A percentile compares a stretch with the other conserved stretches of the same genome.
Evolutionary conservation across 83 land plant genomes (phyloP).

Genomic region (Isoetes engelmannii): DNA sequence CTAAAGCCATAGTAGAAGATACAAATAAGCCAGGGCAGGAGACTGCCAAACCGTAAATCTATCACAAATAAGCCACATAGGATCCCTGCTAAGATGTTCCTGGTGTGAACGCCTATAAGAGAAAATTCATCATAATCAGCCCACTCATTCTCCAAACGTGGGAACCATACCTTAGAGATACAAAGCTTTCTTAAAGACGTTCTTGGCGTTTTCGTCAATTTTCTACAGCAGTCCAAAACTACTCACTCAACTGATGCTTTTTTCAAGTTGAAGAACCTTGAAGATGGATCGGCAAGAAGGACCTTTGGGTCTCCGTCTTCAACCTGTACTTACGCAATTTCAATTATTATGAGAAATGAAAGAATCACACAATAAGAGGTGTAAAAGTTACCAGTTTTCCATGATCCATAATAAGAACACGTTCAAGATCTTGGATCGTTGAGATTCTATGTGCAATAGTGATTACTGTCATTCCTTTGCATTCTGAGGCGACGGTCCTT

Average conservation of each 20-base stretch:
- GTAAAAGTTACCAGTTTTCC: conserved; percentile 62
- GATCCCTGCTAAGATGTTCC: too few relatives aligned
- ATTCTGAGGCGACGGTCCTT: conserved; percentile 57
- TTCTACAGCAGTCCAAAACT: too few relatives aligned
- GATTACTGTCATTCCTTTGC: conserved; percentile 69
- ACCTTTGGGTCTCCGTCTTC: conserved; percentile 73
- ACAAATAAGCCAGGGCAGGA: too few relatives aligned
- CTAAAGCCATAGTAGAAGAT: too few relatives aligned
- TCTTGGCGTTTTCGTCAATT: too few relatives aligned
- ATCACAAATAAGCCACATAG: too few relatives aligned
- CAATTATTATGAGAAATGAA: background rate
- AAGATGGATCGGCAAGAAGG: conserved; percentile 44
- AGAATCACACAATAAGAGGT: background rate
- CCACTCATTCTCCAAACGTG: too few relatives aligned
- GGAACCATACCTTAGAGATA: too few relatives aligned
- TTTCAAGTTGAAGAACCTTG: conserved; percentile 64
- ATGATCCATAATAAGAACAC: conserved; percentile 64
- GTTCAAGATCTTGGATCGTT: conserved; percentile 57
- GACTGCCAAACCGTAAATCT: too few relatives aligned
- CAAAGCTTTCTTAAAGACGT: too few relatives aligned
- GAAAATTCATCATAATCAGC: too few relatives aligned
- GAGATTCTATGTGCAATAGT: conserved; percentile 93
- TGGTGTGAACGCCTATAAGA: too few relatives aligned
- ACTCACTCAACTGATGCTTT: conserved; percentile 29
- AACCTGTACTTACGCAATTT: conserved; percentile 37